Conservation (phyloP, 1,284 basidiomycete species). For the Prillingera fragicola region DNA sequence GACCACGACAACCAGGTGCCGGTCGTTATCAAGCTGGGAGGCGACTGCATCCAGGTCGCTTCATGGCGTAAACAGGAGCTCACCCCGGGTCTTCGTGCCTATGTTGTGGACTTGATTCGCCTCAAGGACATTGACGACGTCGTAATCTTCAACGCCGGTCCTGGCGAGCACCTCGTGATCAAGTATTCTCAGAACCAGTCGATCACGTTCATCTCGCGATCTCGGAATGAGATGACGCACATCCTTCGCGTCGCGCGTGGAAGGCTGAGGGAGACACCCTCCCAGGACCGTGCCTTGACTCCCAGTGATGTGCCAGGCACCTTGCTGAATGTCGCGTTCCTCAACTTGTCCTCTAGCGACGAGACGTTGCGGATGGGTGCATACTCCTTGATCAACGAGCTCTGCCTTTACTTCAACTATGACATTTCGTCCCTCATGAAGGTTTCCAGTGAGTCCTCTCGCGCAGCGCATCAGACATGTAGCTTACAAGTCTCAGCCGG, state of each 20-base stretch:
- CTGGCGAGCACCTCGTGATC: slow-evolving; percentile 75
- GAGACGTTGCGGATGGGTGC: slow-evolving; percentile 70
- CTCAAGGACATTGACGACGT: slow-evolving; percentile 70
- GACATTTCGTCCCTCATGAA: slow-evolving; percentile 60
- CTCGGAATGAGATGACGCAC: slow-evolving; percentile 63
- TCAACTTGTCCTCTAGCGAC: slow-evolving; percentile 66
- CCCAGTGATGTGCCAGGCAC: slow-evolving; percentile 78
- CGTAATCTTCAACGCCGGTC: slow-evolving; percentile 51
- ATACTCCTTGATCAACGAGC: slow-evolving; percentile 68
- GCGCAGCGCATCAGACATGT: slow-evolving; percentile 14
- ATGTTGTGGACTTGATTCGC: slow-evolving; percentile 42
- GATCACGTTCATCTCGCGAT: slow-evolving; percentile 35
- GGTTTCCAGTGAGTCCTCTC: slow-evolving; percentile 56
- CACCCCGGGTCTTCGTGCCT: slow-evolving; percentile 32
- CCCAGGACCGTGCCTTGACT: slow-evolving; percentile 62
- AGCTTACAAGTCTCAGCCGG: slow-evolving; percentile 51
- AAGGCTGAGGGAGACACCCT: slow-evolving; percentile 49
- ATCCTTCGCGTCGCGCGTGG: slow-evolving; percentile 37
- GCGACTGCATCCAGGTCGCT: slow-evolving; percentile 40
- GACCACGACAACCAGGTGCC: slow-evolving; percentile 45
- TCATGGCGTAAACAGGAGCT: slow-evolving; percentile 43
- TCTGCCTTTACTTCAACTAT: slow-evolving; percentile 70
- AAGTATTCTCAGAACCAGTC: slow-evolving; percentile 50
- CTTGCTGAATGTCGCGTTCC: slow-evolving; percentile 71
- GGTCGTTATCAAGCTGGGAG: slow-evolving; percentile 40